Base-by-base conservation (phyloP, 768 basidiomycete species). In the Trametes elegans region DNA sequence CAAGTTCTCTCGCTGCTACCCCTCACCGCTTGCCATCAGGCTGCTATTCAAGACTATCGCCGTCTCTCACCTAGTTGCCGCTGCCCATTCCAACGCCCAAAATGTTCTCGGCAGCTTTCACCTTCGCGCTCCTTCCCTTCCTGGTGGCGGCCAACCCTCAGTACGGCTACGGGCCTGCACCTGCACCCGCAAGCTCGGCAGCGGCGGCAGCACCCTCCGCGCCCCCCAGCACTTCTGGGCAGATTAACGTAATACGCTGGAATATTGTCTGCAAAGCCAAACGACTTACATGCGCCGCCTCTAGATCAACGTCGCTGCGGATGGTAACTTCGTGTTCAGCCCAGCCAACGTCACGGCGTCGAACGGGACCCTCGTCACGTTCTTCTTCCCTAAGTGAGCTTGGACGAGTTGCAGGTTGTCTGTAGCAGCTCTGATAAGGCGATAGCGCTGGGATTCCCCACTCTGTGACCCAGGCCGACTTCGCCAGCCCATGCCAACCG, bases 361-460 rank as follows among this genome's bases (percentile, higher is more conserved):
- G 5, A 75, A 77, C 18, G 78, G 78, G n/a, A 77, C 79, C n/a
- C 54, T 69, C 4, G 75, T 83, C 27, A 79, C 77, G 3, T 83
- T 83, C 70, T 77, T 67, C 62, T 79, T 83, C 73, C 78, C 80
- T 9, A 58, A 59, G 80, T 80, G 53, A 57, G 62, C n/a, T 27
- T 16, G 16, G 21, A 5, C 14, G 2, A 5, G 2, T 35, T 1
- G 14, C 10, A 18, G 18, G 11, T 27, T 34, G 7, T 27, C 24
- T n/a, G 24, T 6, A 10, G 24, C n/a, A 35, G 2, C 11, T 40
- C 21, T 23, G 23, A 29, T 34, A 31, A 26, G n/a, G 10, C 9
- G 23, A 7, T 36, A 66, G 61, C 27, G 23, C 18, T 18, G 47
- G 29, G 19, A n/a, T 51, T 26, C 28, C 18, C 21, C 67, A 68